Evolutionary conservation across 495 filamentous ascomycete species (phyloP), one percentile per base, ranked within the genome.

Genomic region (Lophium mytilinum): DNA sequence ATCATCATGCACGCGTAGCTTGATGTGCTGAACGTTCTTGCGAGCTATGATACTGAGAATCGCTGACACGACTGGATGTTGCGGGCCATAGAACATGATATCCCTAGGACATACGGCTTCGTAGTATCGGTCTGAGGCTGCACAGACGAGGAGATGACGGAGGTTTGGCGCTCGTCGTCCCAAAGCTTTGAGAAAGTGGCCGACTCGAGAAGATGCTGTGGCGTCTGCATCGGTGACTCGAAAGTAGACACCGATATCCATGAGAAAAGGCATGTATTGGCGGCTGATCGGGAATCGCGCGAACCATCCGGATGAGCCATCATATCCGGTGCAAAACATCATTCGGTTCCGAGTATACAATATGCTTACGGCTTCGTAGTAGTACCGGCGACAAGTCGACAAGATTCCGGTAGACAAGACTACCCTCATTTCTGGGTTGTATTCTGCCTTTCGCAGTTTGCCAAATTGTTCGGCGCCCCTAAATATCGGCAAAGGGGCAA

Each of bases 1-100:
- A 9, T 47, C 57, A 45, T 60, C 52, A n/a, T 60, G 57, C 9
- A 60, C 18, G 6, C 57, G 57, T 37, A 60, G 19, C 35, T 50
- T 55, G 19, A 60, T 12, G 19, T 55, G 19, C 19, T 43, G 24
- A 10, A 55, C 52, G 12, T 18, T 42, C 21, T 51, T 42, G 4
- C 43, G 12, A n/a, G 40, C 18, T 11, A 55, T 21, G 8, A 55
- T 12, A 4, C 12, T 11, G 4, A 50, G 17, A 14, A 60, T 14
- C 11, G 51, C 52, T 9, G 40, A 17, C 1, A 45, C 34, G 17
- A 60, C 57, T 24, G 57, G 57, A 42, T 60, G 51, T 9, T 37
- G 2, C 30, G 35, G 12, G 24, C 24, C 6, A 30, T 30, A 30
- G 41, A 37, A 55, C 8, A 60, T 6, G 17, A 60, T 51, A 14